Evolutionary conservation across 1,284 basidiomycete genomes (phyloP).

Genomic region (Volvariella surrecta): DNA sequence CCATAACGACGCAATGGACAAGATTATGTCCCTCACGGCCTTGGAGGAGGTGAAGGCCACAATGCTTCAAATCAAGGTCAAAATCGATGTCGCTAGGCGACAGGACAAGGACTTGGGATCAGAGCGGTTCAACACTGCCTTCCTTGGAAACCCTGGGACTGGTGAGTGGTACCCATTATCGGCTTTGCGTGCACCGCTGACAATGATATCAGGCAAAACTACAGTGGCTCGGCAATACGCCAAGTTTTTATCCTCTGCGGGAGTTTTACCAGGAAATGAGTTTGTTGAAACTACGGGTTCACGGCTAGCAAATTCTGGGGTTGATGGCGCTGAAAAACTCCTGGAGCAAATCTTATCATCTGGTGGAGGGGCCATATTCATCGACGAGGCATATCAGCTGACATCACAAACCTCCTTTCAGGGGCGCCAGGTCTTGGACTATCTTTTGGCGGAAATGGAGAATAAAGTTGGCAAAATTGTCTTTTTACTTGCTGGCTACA

Average conservation of each 20-base stretch:
- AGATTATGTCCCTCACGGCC: conserved; percentile 50
- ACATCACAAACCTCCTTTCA: conserved; percentile 33
- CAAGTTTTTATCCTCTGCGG: conserved; percentile 45
- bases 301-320: conserved; percentile 46
- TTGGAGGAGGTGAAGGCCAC: conserved; percentile 46
- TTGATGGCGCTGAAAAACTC: conserved; percentile 38
- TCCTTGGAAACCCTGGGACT: conserved; percentile 58
- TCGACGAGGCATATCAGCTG: conserved; percentile 65
- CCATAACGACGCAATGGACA: conserved; percentile 37
- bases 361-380: conserved; percentile 56
- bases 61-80: conserved; percentile 39
- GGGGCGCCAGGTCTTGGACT: conserved; percentile 53
- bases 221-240: conserved; percentile 59
- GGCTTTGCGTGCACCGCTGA: conserved; percentile 1
- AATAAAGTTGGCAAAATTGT: conserved; percentile 55
- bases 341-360: conserved; percentile 36
- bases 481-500: conserved; percentile 63
- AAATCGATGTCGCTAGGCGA: conserved; percentile 37
- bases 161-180: too few species aligned
- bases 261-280: conserved; percentile 40
- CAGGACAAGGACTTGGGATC: conserved; percentile 37
- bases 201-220: conserved; percentile 48
- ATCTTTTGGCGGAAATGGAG: conserved; percentile 64
- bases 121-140: conserved; percentile 46
- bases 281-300: conserved; percentile 60